A percentile compares a stretch with the other conserved stretches of the same genome.
Conservation (phyloP, 2,329 filamentous ascomycete genomes). For the Gnomoniopsis sp. region DNA sequence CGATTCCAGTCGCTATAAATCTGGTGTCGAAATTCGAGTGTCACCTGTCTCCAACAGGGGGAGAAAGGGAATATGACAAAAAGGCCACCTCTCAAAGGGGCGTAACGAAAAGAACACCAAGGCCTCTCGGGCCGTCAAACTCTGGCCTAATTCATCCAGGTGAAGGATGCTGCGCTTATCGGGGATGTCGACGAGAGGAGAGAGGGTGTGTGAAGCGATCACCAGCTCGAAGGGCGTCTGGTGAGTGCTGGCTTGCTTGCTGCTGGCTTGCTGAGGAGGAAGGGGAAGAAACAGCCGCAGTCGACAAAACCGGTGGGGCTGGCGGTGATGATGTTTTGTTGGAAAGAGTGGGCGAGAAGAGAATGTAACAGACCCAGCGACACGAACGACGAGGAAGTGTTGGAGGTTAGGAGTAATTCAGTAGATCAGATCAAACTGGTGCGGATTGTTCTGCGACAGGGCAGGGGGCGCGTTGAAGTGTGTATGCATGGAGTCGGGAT, state of each 20-base stretch:
- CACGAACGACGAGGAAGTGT: background rate
- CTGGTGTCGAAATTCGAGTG: constrained; percentile 18
- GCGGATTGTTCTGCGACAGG: constrained; percentile 12
- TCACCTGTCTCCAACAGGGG: constrained; percentile 20
- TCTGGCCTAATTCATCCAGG: constrained; percentile 38
- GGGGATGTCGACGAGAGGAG: too few relatives aligned
- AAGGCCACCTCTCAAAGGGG: constrained; percentile 28
- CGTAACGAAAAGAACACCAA: constrained; percentile 23
- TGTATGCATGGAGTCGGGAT: background rate
- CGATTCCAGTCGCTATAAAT: constrained; percentile 42
- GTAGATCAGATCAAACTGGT: constrained; percentile 17
- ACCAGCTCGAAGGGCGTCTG: too few relatives aligned
- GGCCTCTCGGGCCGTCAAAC: constrained; percentile 38
- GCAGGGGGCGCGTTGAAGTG: constrained; percentile 4
- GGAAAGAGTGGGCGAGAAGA: background rate
- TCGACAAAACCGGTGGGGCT: background rate
- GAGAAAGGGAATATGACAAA: constrained; percentile 17
- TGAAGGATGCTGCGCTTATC: constrained; percentile 6
- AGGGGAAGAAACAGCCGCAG: background rate
- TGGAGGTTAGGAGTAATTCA: constrained; percentile 4
- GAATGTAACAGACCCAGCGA: background rate
- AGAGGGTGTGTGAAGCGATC: background rate
- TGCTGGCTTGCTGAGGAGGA: background rate
- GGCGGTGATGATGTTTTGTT: constrained; percentile 12
- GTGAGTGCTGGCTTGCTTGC: too few relatives aligned